These are phyloP conservation scores for Epichloe sylvatica DNA, from an alignment of 2,329 filamentous ascomycete species.

Conservation along the genomic window DNA sequence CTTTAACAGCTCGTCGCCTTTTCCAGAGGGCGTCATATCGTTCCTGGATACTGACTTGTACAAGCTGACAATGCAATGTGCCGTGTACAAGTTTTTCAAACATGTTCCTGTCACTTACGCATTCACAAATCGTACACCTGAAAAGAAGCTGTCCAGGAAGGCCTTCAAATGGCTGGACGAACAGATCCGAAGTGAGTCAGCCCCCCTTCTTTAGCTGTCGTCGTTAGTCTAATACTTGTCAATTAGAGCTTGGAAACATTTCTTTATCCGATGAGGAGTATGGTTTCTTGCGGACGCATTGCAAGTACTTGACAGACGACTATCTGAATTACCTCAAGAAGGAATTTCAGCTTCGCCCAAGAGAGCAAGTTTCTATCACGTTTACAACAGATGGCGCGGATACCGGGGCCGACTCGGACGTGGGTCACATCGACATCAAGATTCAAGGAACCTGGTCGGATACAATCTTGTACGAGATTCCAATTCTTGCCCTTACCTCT, in stretches of 20 bases:
- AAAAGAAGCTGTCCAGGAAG: conserved; percentile 75
- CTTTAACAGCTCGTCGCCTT: conserved; percentile 52
- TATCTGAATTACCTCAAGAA: conserved; percentile 73
- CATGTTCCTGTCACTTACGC: conserved; percentile 73
- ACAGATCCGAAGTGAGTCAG: conserved; percentile 61
- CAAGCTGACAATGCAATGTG: conserved; percentile 98
- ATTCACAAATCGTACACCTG: conserved; percentile 88
- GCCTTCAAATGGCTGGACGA: conserved; percentile 75
- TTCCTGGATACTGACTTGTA: conserved; percentile 77
- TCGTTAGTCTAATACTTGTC: background rate
- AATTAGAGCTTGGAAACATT: conserved; percentile 65
- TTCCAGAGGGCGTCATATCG: conserved; percentile 65
- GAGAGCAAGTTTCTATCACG: conserved; percentile 60
- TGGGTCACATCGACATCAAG: conserved; percentile 63
- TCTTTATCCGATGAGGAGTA: conserved; percentile 67
- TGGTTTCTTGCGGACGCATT: conserved; percentile 61
- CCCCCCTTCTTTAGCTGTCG: background rate
- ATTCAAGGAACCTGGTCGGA: conserved; percentile 81
- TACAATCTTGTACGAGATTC: conserved; percentile 96
- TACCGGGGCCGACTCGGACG: conserved; percentile 47
- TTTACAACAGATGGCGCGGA: conserved; percentile 46
- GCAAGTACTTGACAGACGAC: conserved; percentile 61
- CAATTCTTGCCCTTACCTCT: conserved; percentile 77
- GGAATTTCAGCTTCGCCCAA: conserved; percentile 66
- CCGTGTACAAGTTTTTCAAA: conserved; percentile 83